Conservation (phyloP, 129 eudicot species). For the Solidago caesia region DNA sequence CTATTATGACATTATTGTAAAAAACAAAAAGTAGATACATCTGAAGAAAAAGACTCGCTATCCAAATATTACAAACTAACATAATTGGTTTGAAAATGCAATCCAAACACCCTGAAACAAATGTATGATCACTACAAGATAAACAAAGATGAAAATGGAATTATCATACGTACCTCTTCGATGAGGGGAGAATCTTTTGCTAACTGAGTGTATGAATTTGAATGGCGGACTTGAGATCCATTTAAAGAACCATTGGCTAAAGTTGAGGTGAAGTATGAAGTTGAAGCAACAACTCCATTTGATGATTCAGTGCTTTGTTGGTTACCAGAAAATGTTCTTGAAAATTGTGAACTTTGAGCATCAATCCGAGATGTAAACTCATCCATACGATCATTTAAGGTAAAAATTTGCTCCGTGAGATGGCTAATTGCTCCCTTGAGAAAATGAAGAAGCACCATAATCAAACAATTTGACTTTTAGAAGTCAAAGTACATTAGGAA, state of each 20-base stretch:
- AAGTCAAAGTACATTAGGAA: constrained; percentile 2
- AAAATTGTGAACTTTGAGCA: constrained; percentile 62
- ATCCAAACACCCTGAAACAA: neutral
- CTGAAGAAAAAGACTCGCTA: too few relatives aligned
- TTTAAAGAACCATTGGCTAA: constrained; percentile 61
- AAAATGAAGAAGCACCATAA: neutral
- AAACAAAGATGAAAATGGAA: constrained; percentile 10
- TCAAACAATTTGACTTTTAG: constrained; percentile 20
- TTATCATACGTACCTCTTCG: constrained; percentile 73
- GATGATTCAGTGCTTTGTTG: constrained; percentile 50
- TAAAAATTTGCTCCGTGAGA: constrained; percentile 78
- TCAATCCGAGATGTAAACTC: constrained; percentile 78
- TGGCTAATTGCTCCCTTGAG: constrained; percentile 63
- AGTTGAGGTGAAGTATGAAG: constrained; percentile 58
- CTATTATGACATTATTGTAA: neutral
- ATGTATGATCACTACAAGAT: constrained; percentile 5
- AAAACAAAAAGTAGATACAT: neutral
- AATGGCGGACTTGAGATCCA: constrained; percentile 50
- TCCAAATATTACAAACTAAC: neutral
- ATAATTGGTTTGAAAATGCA: neutral
- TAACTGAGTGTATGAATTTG: constrained; percentile 59
- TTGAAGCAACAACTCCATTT: constrained; percentile 62
- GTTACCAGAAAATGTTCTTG: constrained; percentile 48
- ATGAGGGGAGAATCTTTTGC: constrained; percentile 59
- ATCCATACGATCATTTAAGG: constrained; percentile 86